Evolutionary conservation across 257 asterid species (phyloP).

Genomic region (Paraleonurus japonicus): DNA sequence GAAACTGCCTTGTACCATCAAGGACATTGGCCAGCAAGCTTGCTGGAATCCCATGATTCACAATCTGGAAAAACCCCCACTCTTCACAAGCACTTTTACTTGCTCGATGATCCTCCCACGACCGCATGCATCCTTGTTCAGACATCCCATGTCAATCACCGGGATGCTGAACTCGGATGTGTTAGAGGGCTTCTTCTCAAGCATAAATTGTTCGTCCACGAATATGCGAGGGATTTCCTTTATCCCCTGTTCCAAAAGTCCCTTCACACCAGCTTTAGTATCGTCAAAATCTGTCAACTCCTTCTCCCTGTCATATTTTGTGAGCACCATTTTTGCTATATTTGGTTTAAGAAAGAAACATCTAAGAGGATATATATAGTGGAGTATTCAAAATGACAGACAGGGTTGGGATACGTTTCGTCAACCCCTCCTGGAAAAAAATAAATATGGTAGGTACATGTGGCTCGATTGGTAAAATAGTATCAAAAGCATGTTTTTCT

Average conservation of each 20-base stretch:
- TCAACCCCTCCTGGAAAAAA: no score
- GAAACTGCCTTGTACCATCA: constrained; percentile 19
- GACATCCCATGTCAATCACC: constrained; percentile 1
- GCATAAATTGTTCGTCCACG: constrained; percentile 4
- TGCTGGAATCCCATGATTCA: constrained; percentile 37
- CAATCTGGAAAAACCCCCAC: constrained; percentile 42
- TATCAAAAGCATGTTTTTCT: no score
- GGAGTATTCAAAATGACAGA: no score
- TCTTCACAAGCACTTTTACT: constrained; percentile 18
- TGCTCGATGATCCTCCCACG: constrained; percentile 22
- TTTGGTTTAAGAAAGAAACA: not conserved
- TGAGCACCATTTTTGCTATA: not conserved
- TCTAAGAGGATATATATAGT: not conserved
- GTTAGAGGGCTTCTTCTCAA: not conserved
- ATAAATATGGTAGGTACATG: no score
- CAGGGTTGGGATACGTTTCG: no score
- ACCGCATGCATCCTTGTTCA: not conserved
- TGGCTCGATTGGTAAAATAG: no score
- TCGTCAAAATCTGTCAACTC: constrained; percentile 20
- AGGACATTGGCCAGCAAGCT: constrained; percentile 20
- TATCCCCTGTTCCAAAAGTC: constrained; percentile 9
- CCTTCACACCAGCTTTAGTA: constrained; percentile 26
- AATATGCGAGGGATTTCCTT: constrained; percentile 21
- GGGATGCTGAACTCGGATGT: constrained; percentile 17
- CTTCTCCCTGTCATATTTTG: not conserved